phyloP scores from a whole-genome alignment of 2,329 filamentous ascomycete genomes.

The Venturia aucupariae region DNA sequence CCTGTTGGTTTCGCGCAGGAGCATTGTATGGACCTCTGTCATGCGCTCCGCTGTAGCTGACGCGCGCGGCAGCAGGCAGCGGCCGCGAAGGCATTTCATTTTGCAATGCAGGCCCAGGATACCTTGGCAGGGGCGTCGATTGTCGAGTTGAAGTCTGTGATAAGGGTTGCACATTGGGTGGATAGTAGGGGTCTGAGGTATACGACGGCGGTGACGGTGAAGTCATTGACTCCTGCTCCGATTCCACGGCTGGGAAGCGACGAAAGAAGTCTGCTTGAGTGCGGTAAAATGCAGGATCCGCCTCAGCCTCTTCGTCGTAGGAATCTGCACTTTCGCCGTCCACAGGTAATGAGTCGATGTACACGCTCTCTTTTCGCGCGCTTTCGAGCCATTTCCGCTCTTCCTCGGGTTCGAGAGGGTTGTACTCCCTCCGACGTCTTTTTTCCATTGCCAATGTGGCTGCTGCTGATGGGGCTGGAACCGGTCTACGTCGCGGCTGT shows the following conservation, averaged over 20 bases:
- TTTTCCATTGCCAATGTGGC: slow-evolving; percentile 47
- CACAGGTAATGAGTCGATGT: slow-evolving; percentile 26
- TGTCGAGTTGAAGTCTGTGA: background rate
- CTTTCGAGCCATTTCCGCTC: slow-evolving; percentile 71
- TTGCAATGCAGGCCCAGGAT: background rate
- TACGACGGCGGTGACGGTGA: slow-evolving; percentile 18
- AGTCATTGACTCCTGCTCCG: slow-evolving; percentile 48
- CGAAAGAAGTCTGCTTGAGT: slow-evolving; percentile 78
- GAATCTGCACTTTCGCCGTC: slow-evolving; percentile 25
- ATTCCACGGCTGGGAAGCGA: slow-evolving; percentile 63
- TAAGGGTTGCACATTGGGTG: slow-evolving; percentile 23
- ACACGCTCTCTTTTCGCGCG: slow-evolving; percentile 57
- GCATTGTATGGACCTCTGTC: slow-evolving; percentile 36
- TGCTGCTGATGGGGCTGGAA: slow-evolving; percentile 42
- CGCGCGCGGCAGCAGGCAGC: slow-evolving; percentile 45
- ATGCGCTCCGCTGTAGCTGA: slow-evolving; percentile 73
- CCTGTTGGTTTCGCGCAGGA: slow-evolving; percentile 12
- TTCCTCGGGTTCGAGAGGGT: slow-evolving; percentile 71
- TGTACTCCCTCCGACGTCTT: slow-evolving; percentile 49
- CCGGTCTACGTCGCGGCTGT: slow-evolving; percentile 40
- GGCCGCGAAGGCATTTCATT: slow-evolving; percentile 47
- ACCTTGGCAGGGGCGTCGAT: background rate
- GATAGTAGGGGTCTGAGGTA: background rate
- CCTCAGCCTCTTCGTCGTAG: slow-evolving; percentile 36
- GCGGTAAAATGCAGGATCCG: slow-evolving; percentile 49